phyloP scores from a whole-genome alignment of 148 eudicot species.

The Arbutus unedo region DNA sequence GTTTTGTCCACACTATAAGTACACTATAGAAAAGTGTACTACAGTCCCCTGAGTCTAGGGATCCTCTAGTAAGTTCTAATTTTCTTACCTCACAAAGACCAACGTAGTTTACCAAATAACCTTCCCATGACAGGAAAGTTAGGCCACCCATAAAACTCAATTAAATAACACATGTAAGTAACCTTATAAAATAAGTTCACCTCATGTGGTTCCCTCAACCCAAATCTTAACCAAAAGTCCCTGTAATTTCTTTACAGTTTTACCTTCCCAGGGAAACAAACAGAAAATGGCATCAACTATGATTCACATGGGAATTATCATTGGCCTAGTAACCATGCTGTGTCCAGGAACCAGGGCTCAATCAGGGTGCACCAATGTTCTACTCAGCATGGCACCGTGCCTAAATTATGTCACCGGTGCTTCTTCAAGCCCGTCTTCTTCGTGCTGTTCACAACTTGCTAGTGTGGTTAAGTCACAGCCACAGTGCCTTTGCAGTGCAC shows the following conservation, averaged over 20 bases:
- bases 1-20: no score
- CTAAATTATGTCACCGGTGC: slow-evolving; percentile 10
- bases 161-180: not conserved
- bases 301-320: not conserved
- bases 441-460: slow-evolving; percentile 16
- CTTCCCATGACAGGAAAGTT: not conserved
- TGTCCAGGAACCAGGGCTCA: slow-evolving; percentile 10
- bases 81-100: not conserved
- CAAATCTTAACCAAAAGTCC: not conserved
- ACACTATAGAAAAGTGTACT: no score
- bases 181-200: not conserved
- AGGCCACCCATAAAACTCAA: slow-evolving; percentile 3
- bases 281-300: not conserved
- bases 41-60: no score
- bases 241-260: not conserved
- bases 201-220: not conserved
- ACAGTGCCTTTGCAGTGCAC: slow-evolving; percentile 3
- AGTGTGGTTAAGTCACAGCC: slow-evolving; percentile 12
- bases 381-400: slow-evolving; percentile 10
- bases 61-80: not conserved
- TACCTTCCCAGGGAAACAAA: not conserved
- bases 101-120: slow-evolving; percentile 11
- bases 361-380: slow-evolving; percentile 12
- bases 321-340: not conserved
- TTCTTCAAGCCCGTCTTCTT: slow-evolving; percentile 9